Conservation (phyloP, 768 basidiomycete species). For the Boletus patriciae region DNA sequence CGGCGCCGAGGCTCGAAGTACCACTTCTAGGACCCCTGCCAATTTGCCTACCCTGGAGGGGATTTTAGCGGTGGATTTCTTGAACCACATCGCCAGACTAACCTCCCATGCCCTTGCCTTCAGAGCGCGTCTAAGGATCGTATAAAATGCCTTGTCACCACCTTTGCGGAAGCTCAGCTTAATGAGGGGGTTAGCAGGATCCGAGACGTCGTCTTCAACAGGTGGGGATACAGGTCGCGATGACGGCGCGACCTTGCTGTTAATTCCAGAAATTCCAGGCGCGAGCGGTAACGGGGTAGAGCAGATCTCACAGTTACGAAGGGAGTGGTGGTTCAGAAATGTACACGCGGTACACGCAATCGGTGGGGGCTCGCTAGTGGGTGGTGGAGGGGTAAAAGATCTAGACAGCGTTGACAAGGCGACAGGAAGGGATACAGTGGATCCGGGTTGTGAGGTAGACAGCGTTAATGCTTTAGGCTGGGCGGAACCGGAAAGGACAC, state of each 20-base stretch:
- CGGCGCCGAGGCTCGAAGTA: slow-evolving; percentile 20
- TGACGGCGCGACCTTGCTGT: slow-evolving; percentile 60
- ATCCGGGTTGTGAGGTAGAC: slow-evolving; percentile 41
- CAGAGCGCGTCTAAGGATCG: slow-evolving; percentile 67
- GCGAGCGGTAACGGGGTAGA: slow-evolving; percentile 57
- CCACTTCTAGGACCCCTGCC: slow-evolving; percentile 23
- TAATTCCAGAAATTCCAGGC: slow-evolving; percentile 19
- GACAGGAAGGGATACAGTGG: slow-evolving; percentile 35
- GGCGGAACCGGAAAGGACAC: slow-evolving; percentile 31
- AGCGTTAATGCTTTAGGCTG: slow-evolving; percentile 35
- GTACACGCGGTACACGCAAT: slow-evolving; percentile 86
- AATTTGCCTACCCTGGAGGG: slow-evolving; percentile 31
- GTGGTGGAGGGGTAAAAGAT: slow-evolving; percentile 22
- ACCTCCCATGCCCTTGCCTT: slow-evolving; percentile 78
- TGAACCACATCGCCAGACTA: slow-evolving; percentile 9
- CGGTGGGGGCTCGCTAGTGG: slow-evolving; percentile 27
- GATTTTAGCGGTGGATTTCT: slow-evolving; percentile 1
- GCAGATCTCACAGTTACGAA: slow-evolving; percentile 84
- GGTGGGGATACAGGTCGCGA: slow-evolving; percentile 62
- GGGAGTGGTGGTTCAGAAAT: slow-evolving; percentile 81
- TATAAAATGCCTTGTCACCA: slow-evolving; percentile 83
- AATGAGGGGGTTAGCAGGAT: slow-evolving; percentile 49
- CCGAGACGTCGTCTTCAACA: slow-evolving; percentile 21
- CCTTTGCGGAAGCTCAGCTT: slow-evolving; percentile 91
- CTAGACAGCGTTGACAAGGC: slow-evolving; percentile 19